Evolutionary conservation across 257 asterid species (phyloP).

Genomic region (Marsdenia floribunda): DNA sequence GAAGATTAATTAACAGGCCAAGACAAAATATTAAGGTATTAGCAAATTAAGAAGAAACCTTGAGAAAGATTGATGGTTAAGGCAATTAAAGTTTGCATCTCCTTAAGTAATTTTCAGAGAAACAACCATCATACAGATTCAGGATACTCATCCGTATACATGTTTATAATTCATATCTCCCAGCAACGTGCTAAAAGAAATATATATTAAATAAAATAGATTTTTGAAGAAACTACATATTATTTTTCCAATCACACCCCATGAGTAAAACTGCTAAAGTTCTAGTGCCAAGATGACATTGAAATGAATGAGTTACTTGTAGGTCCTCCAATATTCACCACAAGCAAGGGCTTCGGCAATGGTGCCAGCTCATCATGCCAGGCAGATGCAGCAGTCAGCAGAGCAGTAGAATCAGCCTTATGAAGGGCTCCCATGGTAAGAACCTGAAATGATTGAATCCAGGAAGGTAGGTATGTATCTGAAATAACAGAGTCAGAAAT

Average conservation of each 20-base stretch:
- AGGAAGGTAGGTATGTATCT: neutral
- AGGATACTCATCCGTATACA: neutral
- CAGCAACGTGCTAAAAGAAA: neutral
- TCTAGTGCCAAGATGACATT: conserved; percentile 5
- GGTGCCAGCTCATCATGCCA: conserved; percentile 65
- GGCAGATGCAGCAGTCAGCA: conserved; percentile 58
- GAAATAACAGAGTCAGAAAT: neutral
- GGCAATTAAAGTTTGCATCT: neutral
- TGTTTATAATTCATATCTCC: neutral
- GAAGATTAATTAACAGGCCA: neutral
- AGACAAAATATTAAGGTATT: neutral
- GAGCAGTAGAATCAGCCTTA: conserved; percentile 60
- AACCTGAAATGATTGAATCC: conserved; percentile 35
- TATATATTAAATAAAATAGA: neutral
- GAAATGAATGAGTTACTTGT: conserved; percentile 44
- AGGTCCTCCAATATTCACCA: conserved; percentile 85
- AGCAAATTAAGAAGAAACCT: neutral
- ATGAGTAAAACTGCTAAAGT: neutral
- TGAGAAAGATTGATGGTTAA: neutral
- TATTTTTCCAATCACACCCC: neutral
- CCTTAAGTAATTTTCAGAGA: neutral
- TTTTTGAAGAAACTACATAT: neutral
- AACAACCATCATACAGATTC: neutral
- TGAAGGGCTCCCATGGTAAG: conserved; percentile 88
- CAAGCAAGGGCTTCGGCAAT: conserved; percentile 68